Percentiles rank a stretch among this genome's conserved stretches.
phyloP scores from a whole-genome alignment of 176 grass and related monocot species.

The Oryza glumipatula region DNA sequence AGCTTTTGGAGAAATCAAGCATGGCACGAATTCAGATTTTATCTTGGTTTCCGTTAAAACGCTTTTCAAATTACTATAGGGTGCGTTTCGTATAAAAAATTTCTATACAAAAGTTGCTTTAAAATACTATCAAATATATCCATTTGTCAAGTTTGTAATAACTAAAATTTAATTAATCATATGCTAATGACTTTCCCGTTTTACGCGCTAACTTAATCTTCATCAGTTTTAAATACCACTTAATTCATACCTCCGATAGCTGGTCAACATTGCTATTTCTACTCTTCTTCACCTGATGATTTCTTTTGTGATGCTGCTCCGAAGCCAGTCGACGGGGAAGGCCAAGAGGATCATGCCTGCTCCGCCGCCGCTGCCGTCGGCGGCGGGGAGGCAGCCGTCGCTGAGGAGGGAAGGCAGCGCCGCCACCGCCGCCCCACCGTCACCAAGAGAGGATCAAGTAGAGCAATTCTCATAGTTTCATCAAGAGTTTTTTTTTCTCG shows the following conservation, averaged over 20 bases:
- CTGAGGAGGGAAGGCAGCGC: constrained; percentile 40
- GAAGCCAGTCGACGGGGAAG: constrained; percentile 59
- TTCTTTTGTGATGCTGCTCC: background rate
- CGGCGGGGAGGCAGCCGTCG: constrained; percentile 45
- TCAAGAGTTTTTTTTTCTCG: background rate
- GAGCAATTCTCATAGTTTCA: background rate
- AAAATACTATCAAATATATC: too few species aligned
- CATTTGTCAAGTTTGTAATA: too few species aligned
- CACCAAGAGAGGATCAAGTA: constrained; percentile 50
- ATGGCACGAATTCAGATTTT: too few species aligned
- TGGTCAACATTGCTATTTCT: background rate
- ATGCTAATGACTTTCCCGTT: too few species aligned
- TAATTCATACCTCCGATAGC: too few species aligned
- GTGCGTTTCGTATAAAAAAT: too few species aligned
- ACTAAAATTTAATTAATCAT: too few species aligned
- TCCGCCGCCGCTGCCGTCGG: constrained; percentile 62
- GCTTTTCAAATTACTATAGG: rapidly evolving
- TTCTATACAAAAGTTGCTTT: too few species aligned
- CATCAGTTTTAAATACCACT: too few species aligned
- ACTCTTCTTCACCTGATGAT: background rate
- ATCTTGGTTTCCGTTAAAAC: too few species aligned
- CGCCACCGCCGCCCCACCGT: background rate
- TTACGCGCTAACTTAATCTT: too few species aligned
- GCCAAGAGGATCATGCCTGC: constrained; percentile 51
- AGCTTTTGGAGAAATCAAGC: too few species aligned